Evolutionary conservation across 106 monocot genomes (phyloP).

Genomic region (Dendrobium nobile): DNA sequence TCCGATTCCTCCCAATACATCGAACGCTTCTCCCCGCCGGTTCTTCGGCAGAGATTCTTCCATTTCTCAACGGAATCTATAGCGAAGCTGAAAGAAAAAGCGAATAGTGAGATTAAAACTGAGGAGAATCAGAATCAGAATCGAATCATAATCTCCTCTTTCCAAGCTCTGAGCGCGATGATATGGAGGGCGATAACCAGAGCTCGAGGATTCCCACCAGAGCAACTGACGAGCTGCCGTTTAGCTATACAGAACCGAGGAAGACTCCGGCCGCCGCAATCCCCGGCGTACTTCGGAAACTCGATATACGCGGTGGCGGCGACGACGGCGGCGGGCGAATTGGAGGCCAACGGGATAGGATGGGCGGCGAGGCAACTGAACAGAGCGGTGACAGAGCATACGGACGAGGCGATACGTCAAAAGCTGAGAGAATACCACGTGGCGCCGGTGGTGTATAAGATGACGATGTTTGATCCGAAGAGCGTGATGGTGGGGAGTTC

Average conservation of each 20-base stretch:
- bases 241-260: conserved; percentile 36
- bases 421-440: conserved; percentile 21
- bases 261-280: conserved; percentile 43
- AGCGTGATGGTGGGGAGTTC: conserved; percentile 36
- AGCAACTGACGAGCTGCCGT: conserved; percentile 23
- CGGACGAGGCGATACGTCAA: conserved; percentile 27
- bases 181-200: conserved; percentile 59
- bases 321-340: conserved; percentile 37
- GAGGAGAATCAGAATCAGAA: neutral
- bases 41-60: conserved; percentile 45
- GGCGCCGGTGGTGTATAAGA: conserved; percentile 18
- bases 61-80: conserved; percentile 48
- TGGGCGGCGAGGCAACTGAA: conserved; percentile 45
- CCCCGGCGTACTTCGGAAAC: conserved; percentile 67
- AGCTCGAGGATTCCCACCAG: conserved; percentile 19
- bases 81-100: conserved; percentile 39
- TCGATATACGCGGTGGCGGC: conserved; percentile 20
- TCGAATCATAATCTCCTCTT: conserved; percentile 22
- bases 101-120: conserved; percentile 25
- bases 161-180: conserved; percentile 43
- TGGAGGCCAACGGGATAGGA: conserved; percentile 35
- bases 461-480: conserved; percentile 14
- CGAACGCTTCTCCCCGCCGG: conserved; percentile 21
- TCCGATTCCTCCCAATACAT: conserved; percentile 20
- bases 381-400: conserved; percentile 21